Conservation (phyloP, 306 rosid species). For the Boehmeria nivea region DNA sequence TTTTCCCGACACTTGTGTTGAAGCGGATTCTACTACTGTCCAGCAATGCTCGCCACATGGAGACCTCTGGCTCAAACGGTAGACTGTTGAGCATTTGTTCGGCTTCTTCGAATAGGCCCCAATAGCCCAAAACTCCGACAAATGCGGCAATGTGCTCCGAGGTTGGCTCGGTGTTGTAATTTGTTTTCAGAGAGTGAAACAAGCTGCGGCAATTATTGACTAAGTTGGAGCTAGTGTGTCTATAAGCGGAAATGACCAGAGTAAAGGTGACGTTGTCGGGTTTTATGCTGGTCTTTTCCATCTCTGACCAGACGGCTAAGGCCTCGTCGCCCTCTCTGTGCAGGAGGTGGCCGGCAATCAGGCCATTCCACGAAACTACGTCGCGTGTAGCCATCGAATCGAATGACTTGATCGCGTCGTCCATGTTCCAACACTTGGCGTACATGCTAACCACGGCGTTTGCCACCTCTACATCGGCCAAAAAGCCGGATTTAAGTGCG, state of each 20-base stretch:
- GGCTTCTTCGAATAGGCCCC: slow-evolving; percentile 83
- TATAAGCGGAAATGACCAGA: slow-evolving; percentile 72
- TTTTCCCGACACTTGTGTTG: slow-evolving; percentile 48
- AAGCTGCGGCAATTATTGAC: slow-evolving; percentile 55
- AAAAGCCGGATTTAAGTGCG: slow-evolving; percentile 53
- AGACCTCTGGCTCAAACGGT: slow-evolving; percentile 52
- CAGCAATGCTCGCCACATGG: slow-evolving; percentile 83
- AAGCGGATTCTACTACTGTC: slow-evolving; percentile 57
- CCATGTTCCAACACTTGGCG: slow-evolving; percentile 71
- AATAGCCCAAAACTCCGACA: slow-evolving; percentile 73
- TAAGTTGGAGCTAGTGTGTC: slow-evolving; percentile 51
- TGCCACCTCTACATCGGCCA: slow-evolving; percentile 53
- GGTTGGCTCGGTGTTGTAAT: no score
- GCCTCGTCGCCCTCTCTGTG: slow-evolving; percentile 67
- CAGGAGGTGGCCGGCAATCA: slow-evolving; percentile 67
- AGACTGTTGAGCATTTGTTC: slow-evolving; percentile 51
- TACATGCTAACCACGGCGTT: slow-evolving; percentile 81
- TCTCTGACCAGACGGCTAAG: slow-evolving; percentile 57
- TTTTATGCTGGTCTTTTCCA: slow-evolving; percentile 58
- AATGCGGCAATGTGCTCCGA: slow-evolving; percentile 67
- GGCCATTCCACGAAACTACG: slow-evolving; percentile 77
- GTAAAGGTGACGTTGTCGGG: slow-evolving; percentile 52
- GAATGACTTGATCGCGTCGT: slow-evolving; percentile 51
- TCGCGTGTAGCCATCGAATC: slow-evolving; percentile 39
- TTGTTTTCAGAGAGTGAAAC: slow-evolving; percentile 56